Evolutionary conservation across 176 grass and related monocot genomes (phyloP), one percentile per base, ranked within the genome.

Genomic region (Carex cristatella): DNA sequence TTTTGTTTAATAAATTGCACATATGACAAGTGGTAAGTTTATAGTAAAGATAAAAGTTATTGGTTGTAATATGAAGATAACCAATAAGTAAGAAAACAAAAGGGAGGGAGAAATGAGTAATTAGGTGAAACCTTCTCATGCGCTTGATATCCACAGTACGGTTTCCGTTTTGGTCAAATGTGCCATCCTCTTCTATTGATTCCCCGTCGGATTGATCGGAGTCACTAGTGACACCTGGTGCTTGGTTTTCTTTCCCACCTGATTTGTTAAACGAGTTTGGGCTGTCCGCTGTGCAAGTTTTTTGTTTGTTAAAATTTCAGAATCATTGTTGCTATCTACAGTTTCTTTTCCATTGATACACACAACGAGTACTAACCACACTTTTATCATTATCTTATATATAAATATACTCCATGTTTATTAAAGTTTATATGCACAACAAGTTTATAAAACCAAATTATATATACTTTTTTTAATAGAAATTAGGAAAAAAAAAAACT

Each of bases 161-260:
- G 4, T 40, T 40, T 40, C 71, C 91, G 83, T 93, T 90, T 48
- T 94, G 93, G 32, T 99, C 93, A 42, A 70, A 99, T 4, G 84
- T 31, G 56, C 88, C 91, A 27, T 84, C 85, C 7, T 98, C 91
- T 42, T 95, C 91, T 0, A 94, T 12, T 12, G 88, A 79, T 1
- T 91, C 94, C 2, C 88, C 95, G 3, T 92, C 94, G 44, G 94
- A 92, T 0, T 92, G 94, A 82, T 95, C 95, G 4, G 95, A 98
- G 73, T 86, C 93, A 64, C 95, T 95, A 19, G 95, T 84, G 67
- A 87, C 89, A 37, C 89, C 95, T 13, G 87, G 72, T 65, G 87
- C 78, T 78, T 92, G 89, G 48, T 87, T 95, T 83, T 92, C 95
- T 79, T 86, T 94, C 46, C 84, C 86, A n/a, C 44, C 88, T 8